Conservation (phyloP, 192 early-diverging fungal species). For the Podila horticola region DNA sequence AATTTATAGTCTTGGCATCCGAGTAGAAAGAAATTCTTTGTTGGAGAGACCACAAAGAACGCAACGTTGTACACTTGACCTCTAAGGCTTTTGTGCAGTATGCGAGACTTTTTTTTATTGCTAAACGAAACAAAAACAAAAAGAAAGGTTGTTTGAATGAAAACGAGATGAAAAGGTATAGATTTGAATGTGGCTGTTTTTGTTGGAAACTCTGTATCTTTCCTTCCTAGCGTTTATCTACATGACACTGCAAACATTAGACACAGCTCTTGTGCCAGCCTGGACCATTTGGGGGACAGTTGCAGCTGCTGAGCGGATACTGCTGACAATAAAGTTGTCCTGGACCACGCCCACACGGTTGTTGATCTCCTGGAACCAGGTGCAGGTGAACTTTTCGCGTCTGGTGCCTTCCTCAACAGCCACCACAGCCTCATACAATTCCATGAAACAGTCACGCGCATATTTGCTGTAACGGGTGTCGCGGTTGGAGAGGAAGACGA, state of each 20-base stretch:
- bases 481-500: slow-evolving; percentile 59
- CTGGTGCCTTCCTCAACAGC: slow-evolving; percentile 48
- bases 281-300: slow-evolving; percentile 45
- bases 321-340: slow-evolving; percentile 57
- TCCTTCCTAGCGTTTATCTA: not conserved
- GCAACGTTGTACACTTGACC: too few relatives aligned
- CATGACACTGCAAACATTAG: slow-evolving; percentile 49
- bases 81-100: too few relatives aligned
- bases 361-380: slow-evolving; percentile 59
- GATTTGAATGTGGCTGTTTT: too few relatives aligned
- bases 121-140: not conserved
- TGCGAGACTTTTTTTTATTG: too few relatives aligned
- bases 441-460: slow-evolving; percentile 56
- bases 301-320: slow-evolving; percentile 49
- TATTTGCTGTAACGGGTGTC: slow-evolving; percentile 56
- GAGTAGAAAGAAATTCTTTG: too few relatives aligned
- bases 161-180: too few relatives aligned
- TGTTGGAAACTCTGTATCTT: not conserved
- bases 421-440: slow-evolving; percentile 57
- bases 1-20: too few relatives aligned
- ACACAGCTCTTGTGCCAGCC: slow-evolving; percentile 39
- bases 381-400: slow-evolving; percentile 57
- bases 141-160: not conserved
- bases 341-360: slow-evolving; percentile 51
- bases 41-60: too few relatives aligned